Evolutionary conservation across 2,329 filamentous ascomycete genomes (phyloP), one percentile per base, ranked within the genome.

Genomic region (Cryphonectria radicalis): DNA sequence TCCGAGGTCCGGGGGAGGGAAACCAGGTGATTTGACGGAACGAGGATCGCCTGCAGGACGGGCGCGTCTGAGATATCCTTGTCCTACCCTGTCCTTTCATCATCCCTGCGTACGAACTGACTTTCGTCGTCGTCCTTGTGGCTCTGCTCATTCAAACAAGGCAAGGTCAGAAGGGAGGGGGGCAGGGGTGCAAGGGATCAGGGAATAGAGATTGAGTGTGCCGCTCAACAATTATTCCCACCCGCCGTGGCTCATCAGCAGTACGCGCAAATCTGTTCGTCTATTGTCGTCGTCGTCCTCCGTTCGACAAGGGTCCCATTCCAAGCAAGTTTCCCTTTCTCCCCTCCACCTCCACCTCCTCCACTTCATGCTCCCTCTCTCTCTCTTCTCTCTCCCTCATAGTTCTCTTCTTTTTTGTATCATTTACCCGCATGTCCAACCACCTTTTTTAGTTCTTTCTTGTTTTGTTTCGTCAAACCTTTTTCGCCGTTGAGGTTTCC

Each of bases 151-250:
- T 66, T 50, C 46, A n/a, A 50, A 22, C 46, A n/a, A n/a, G 46
- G 22, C 63, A 66, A 66, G 28, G 43, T 57, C 53, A 46, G 25
- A 32, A 22, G 42, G 37, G 37, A 25, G 19, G 7, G 46, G 19
- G 46, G 46, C 46, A 7, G 22, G 8, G 10, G 17, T 32, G 32
- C 37, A 13, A n/a, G 46, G 46, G 22, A 10, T n/a, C 50, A 46
- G 63, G 63, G 70, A 72, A 63, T 70, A 50, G 70, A 70, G 70
- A 69, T 71, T 71, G 66, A 71, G 55, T 71, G 70, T 53, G 63
- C 55, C 53, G 53, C 53, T 13, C 53, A 57, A 28, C 70, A 69
- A 22, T 57, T 46, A 63, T 70, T 68, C 63, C 59, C 70, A 67
- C 67, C 62, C 55, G 65, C 32, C 63, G 70, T 72, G 70, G 70